Base-by-base conservation (phyloP, 83 land plant genomes). In the Thuja plicata region DNA sequence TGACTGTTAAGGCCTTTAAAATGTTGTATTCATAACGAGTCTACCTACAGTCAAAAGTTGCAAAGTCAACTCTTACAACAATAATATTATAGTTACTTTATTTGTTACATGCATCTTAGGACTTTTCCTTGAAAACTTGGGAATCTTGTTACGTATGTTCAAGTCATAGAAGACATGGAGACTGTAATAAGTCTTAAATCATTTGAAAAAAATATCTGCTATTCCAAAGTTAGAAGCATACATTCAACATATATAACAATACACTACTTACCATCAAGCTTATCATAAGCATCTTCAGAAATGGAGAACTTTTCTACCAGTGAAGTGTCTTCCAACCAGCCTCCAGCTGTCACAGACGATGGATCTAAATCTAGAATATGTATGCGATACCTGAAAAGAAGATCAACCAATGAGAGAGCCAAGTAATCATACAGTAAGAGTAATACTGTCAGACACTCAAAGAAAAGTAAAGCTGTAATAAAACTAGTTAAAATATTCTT, bases 271-370 rank as follows among this genome's bases (percentile, higher is more conserved):
- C 99, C 94, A 92, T 91, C 98, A 74, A 90, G 97, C 88, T 98
- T 97, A 41, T 91, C 88, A 87, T 97, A 98, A 30, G 94, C 95
- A 73, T 98, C 99, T 45, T 98, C 99, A 55, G 99, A 95, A 66
- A 98, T 97, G 37, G 89, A 86, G 87, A 94, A 98, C 87, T 98
- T 98, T 88, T 98, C 99, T 46, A 98, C 99, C 38, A 94, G 87
- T 34, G 99, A 97, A 55, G 97, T 97, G 87, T 98, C 99, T 89
- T 98, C 99, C 89, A 98, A 92, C 99, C 99, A 98, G 35, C 99
- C 99, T 74, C 99, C 98, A 88, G 99, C 95, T 35, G 99, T 96
- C 45, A 96, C 93, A 74, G 99, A 98, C 62, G 97, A 91, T 37
- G 99, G 99, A 52, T 98, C 99, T 60, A 93, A 91, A 92, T 98